phyloP scores from a whole-genome alignment of 805 yeast genomes.

The Candida arabinofermentans region DNA sequence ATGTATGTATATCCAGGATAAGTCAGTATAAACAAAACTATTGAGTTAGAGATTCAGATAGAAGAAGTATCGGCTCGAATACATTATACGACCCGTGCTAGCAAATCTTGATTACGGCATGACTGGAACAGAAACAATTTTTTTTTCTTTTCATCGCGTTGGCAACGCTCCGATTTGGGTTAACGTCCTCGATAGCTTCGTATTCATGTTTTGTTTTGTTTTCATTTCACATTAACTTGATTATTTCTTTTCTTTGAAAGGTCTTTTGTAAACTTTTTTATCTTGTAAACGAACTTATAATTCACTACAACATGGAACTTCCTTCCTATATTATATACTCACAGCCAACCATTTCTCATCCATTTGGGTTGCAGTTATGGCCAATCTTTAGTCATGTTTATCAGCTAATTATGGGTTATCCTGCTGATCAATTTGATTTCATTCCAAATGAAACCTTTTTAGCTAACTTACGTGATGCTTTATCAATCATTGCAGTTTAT shows the following conservation, averaged over 20 bases:
- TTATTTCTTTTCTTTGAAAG: neutral
- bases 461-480: constrained; percentile 56
- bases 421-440: constrained; percentile 67
- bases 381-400: constrained; percentile 55
- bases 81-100: too few relatives aligned
- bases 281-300: neutral
- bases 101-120: too few relatives aligned
- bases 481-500: constrained; percentile 55
- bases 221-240: too few relatives aligned
- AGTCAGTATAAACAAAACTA: too few relatives aligned
- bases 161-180: too few relatives aligned
- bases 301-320: constrained; percentile 1
- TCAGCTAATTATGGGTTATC: constrained; percentile 44
- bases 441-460: constrained; percentile 61
- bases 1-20: too few relatives aligned
- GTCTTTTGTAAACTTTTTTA: neutral
- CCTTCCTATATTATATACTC: constrained; percentile 26
- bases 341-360: constrained; percentile 29
- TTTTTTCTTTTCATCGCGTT: too few relatives aligned
- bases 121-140: too few relatives aligned
- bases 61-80: too few relatives aligned
- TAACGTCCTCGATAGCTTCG: too few relatives aligned
- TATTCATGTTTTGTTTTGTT: too few relatives aligned
- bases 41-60: too few relatives aligned
- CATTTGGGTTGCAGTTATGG: constrained; percentile 63